phyloP scores from a whole-genome alignment of 495 filamentous ascomycete species.

The Penicillium bialowiezense region DNA sequence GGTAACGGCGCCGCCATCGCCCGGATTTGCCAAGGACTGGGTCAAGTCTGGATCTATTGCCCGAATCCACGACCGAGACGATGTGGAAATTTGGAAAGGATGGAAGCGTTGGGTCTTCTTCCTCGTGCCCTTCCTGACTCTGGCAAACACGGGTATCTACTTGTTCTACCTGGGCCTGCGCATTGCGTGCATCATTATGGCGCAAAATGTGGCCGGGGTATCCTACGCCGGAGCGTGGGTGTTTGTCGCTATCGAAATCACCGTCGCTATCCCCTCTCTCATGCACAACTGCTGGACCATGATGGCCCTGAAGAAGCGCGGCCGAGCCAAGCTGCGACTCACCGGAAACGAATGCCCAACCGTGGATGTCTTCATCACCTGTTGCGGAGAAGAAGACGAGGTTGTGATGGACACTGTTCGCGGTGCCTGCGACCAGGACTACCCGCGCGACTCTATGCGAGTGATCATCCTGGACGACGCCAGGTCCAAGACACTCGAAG shows the following conservation, averaged over 20 bases:
- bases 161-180: constrained; percentile 38
- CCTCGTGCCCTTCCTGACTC: constrained; percentile 35
- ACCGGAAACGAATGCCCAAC: constrained; percentile 41
- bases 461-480: constrained; percentile 54
- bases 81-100: constrained; percentile 40
- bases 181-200: constrained; percentile 37
- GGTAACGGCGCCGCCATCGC: constrained; percentile 21
- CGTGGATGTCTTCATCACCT: constrained; percentile 52
- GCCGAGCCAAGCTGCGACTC: constrained; percentile 40
- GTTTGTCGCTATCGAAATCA: constrained; percentile 39
- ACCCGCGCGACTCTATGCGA: constrained; percentile 46
- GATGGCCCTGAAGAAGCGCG: constrained; percentile 36
- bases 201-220: constrained; percentile 25
- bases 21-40: constrained; percentile 32
- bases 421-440: constrained; percentile 47
- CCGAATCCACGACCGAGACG: constrained; percentile 38
- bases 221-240: constrained; percentile 37
- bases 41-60: constrained; percentile 33
- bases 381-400: constrained; percentile 50
- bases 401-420: constrained; percentile 52
- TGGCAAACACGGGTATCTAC: constrained; percentile 36
- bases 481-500: constrained; percentile 31
- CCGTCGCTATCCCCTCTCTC: constrained; percentile 36
- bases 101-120: constrained; percentile 38
- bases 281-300: constrained; percentile 45